These are phyloP conservation scores for Neopestalotiopsis clavispora DNA, from an alignment of 2,329 filamentous ascomycete species.

Conservation along the genomic window DNA sequence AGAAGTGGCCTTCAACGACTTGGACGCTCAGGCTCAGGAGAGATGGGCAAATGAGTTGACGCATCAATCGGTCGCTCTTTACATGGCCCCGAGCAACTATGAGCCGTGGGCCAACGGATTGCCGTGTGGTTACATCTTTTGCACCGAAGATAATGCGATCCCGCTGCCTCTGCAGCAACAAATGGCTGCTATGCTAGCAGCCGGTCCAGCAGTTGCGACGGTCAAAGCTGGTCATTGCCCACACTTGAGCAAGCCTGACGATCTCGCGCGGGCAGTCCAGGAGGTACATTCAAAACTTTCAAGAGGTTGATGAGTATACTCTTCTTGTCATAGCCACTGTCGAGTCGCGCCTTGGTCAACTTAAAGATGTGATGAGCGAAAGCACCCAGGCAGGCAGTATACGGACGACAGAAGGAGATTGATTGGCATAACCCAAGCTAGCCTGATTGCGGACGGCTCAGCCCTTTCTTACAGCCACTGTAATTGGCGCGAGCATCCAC, in stretches of 20 bases:
- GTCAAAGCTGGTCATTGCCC: conserved; percentile 24
- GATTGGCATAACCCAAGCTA: too few relatives aligned
- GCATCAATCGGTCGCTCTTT: conserved; percentile 21
- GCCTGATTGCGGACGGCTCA: too few relatives aligned
- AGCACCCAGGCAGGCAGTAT: too few relatives aligned
- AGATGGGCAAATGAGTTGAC: conserved; percentile 22
- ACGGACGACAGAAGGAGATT: too few relatives aligned
- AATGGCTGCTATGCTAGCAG: conserved; percentile 22
- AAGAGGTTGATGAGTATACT: background rate
- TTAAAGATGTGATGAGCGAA: too few relatives aligned
- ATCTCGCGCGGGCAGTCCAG: conserved; percentile 20
- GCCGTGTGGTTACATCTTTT: conserved; percentile 23
- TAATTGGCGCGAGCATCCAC: too few relatives aligned
- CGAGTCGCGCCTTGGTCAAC: too few relatives aligned
- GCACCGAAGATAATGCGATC: conserved; percentile 21
- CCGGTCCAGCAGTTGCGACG: conserved; percentile 13
- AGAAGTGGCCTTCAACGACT: conserved; percentile 22
- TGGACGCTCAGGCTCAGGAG: conserved; percentile 13
- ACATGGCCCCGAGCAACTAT: conserved; percentile 19
- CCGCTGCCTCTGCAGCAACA: conserved; percentile 23
- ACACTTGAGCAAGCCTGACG: conserved; percentile 19
- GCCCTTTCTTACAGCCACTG: too few relatives aligned
- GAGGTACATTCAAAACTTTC: conserved; percentile 6
- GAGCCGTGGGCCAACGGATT: conserved; percentile 23
- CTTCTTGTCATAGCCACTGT: too few relatives aligned